Evolutionary conservation across 1,284 basidiomycete species (phyloP).

Genomic region (Anthracocystis panici-leucophaei): DNA sequence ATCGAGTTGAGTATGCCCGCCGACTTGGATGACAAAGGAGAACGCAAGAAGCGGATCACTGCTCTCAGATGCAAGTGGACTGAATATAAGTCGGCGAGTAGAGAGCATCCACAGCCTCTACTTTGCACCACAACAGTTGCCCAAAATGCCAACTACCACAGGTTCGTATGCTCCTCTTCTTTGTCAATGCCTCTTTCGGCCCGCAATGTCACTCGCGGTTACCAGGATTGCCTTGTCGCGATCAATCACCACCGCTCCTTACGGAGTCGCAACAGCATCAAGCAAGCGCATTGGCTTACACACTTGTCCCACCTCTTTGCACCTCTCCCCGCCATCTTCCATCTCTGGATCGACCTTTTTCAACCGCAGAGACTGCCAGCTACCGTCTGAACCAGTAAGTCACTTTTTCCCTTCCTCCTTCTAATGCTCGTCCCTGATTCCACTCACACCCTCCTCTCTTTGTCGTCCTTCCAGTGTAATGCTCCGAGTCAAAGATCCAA

Average conservation of each 20-base stretch:
- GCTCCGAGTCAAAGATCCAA: slow-evolving; percentile 89
- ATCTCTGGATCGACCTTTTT: neutral
- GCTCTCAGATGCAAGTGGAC: neutral
- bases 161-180: slow-evolving; percentile 40
- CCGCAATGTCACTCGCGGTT: neutral
- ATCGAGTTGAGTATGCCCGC: slow-evolving; percentile 6
- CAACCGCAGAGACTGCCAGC: slow-evolving; percentile 59
- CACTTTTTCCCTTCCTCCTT: neutral
- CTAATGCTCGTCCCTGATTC: neutral
- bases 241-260: neutral
- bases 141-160: slow-evolving; percentile 56
- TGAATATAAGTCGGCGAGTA: neutral
- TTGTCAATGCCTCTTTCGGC: neutral
- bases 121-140: neutral
- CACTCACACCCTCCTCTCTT: neutral
- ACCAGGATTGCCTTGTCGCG: neutral
- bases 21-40: slow-evolving; percentile 4
- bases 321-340: neutral
- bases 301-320: slow-evolving; percentile 7
- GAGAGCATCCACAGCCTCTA: neutral
- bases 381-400: slow-evolving; percentile 65
- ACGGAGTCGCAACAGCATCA: neutral
- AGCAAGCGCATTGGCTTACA: slow-evolving; percentile 10
- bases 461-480: slow-evolving; percentile 75
- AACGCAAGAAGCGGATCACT: neutral